A percentile compares a stretch with the other conserved stretches of the same genome.
Evolutionary conservation across 2,329 filamentous ascomycete species (phyloP).

Genomic region (Nemania sp.): DNA sequence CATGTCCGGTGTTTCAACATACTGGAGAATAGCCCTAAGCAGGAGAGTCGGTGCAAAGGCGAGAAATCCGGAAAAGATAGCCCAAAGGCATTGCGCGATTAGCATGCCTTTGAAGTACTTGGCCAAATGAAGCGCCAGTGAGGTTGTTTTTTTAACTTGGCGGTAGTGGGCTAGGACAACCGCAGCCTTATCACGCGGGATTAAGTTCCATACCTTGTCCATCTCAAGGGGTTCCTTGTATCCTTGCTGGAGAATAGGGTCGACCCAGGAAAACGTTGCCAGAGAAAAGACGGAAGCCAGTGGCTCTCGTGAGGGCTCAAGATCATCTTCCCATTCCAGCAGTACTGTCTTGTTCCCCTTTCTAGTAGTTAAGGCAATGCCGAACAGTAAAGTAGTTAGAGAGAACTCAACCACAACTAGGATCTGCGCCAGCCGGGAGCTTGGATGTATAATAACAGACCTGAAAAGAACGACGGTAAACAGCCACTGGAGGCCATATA

Average conservation of each 20-base stretch:
- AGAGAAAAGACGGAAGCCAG: slow-evolving; percentile 89
- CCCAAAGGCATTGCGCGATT: slow-evolving; percentile 82
- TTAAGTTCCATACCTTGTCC: slow-evolving; percentile 89
- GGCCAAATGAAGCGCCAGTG: slow-evolving; percentile 82
- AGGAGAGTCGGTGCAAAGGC: slow-evolving; percentile 93
- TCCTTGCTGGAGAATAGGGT: slow-evolving; percentile 87
- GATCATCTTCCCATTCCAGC: slow-evolving; percentile 87
- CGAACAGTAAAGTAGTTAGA: slow-evolving; percentile 78
- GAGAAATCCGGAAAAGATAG: slow-evolving; percentile 81
- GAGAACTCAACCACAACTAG: slow-evolving; percentile 80
- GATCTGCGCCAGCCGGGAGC: slow-evolving; percentile 69
- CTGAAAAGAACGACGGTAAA: slow-evolving; percentile 83
- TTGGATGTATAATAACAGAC: slow-evolving; percentile 83
- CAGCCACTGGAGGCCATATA: slow-evolving; percentile 88
- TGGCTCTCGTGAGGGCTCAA: slow-evolving; percentile 88
- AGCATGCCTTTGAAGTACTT: slow-evolving; percentile 85
- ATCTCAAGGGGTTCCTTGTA: slow-evolving; percentile 88
- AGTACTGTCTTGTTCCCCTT: slow-evolving; percentile 92
- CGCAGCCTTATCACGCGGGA: slow-evolving; percentile 88
- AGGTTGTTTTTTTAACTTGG: slow-evolving; percentile 83
- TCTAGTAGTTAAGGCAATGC: slow-evolving; percentile 82
- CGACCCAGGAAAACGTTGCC: slow-evolving; percentile 90
- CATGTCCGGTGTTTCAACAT: slow-evolving; percentile 83
- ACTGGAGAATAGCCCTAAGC: slow-evolving; percentile 90
- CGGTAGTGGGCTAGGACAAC: slow-evolving; percentile 84